Conservation (phyloP, 2,329 filamentous ascomycete species). For the Cadophora luteo-olivacea region DNA sequence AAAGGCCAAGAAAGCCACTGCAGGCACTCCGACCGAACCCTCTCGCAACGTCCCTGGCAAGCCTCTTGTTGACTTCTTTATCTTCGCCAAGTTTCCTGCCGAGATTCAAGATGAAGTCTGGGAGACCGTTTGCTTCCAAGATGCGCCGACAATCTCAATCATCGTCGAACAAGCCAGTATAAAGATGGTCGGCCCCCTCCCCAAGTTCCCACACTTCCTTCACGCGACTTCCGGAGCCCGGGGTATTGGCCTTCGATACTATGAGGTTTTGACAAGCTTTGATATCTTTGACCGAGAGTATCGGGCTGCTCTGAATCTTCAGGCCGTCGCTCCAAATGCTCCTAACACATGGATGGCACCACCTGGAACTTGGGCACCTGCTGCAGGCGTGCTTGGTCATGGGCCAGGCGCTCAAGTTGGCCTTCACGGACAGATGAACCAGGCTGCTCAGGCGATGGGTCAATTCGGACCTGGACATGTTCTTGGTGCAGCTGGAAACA, state of each 20-base stretch:
- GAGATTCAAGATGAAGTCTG: slow-evolving; percentile 25
- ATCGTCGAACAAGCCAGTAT: not conserved
- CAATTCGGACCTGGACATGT: slow-evolving; percentile 5
- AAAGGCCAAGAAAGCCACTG: slow-evolving; percentile 3
- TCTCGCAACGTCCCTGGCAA: slow-evolving; percentile 11
- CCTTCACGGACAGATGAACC: not conserved
- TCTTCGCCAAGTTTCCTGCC: slow-evolving; percentile 11
- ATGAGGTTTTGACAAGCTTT: slow-evolving; percentile 5
- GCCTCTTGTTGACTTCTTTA: slow-evolving; percentile 19
- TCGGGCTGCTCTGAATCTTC: not conserved
- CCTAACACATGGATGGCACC: not conserved
- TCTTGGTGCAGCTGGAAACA: slow-evolving; percentile 3
- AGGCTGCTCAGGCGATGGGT: not conserved
- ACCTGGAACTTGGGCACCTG: not conserved
- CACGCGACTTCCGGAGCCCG: slow-evolving; percentile 22
- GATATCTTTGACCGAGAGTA: slow-evolving; percentile 6
- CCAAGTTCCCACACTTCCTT: slow-evolving; percentile 10
- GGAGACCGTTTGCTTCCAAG: slow-evolving; percentile 3
- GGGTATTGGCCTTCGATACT: slow-evolving; percentile 17
- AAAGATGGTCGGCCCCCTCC: not conserved
- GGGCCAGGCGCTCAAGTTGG: not conserved
- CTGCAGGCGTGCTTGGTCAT: not conserved
- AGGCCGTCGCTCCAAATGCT: not conserved
- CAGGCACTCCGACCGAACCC: not conserved
- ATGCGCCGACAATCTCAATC: not conserved